Evolutionary conservation across 2,329 filamentous ascomycete genomes (phyloP).

Genomic region (Fusarium coffeatum): DNA sequence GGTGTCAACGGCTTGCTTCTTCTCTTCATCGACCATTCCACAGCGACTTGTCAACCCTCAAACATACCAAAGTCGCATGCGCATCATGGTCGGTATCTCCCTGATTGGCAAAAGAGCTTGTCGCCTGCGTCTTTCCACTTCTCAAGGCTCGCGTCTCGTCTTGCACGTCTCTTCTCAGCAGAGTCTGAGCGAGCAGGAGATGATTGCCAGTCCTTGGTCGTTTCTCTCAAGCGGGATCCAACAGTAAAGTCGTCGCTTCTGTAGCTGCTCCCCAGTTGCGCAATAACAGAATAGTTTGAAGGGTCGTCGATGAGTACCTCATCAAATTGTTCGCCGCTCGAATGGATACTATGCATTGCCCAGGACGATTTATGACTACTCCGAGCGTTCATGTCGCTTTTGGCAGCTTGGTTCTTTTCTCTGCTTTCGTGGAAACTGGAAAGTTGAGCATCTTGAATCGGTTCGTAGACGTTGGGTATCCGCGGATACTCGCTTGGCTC

Average conservation of each 20-base stretch:
- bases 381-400: not conserved
- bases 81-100: slow-evolving; percentile 22
- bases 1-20: not conserved
- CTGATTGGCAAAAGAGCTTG: slow-evolving; percentile 37
- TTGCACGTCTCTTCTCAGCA: slow-evolving; percentile 28
- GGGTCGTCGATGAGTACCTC: slow-evolving; percentile 12
- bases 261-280: slow-evolving; percentile 28
- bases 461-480: slow-evolving; percentile 43
- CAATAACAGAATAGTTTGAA: slow-evolving; percentile 19
- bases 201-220: slow-evolving; percentile 1
- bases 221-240: not conserved
- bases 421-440: slow-evolving; percentile 4
- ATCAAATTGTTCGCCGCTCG: not conserved
- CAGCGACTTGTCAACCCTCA: not conserved
- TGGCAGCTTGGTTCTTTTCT: slow-evolving; percentile 13
- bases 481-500: slow-evolving; percentile 35
- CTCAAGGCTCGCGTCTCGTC: slow-evolving; percentile 38
- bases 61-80: not conserved
- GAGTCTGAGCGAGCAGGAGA: slow-evolving; percentile 3
- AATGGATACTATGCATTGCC: not conserved
- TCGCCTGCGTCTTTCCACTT: slow-evolving; percentile 43
- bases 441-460: slow-evolving; percentile 21
- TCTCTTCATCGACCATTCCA: not conserved
- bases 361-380: slow-evolving; percentile 10
- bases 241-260: slow-evolving; percentile 8